phyloP scores from a whole-genome alignment of 768 basidiomycete genomes.

The Kwoniella shandongensis region DNA sequence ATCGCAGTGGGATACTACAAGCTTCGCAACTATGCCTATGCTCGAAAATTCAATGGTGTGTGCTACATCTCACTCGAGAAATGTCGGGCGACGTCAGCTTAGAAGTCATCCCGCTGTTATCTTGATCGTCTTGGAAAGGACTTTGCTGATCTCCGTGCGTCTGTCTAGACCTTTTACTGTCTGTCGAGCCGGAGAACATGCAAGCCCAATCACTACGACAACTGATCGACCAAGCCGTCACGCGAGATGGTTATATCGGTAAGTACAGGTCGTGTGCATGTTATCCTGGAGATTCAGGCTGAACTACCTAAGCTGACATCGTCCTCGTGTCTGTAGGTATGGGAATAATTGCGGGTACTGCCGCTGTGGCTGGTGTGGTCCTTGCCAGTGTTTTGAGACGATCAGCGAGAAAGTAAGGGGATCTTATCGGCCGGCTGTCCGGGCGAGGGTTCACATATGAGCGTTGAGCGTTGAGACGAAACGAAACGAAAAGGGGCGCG shows the following conservation, averaged over 20 bases:
- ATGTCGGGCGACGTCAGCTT: neutral
- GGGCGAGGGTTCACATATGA: too few relatives aligned
- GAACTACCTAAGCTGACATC: neutral
- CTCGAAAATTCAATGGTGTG: constrained; percentile 87
- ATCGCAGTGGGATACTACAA: constrained; percentile 95
- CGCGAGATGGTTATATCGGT: constrained; percentile 88
- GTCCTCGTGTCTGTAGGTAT: constrained; percentile 61
- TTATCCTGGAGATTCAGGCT: neutral
- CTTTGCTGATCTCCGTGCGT: too few relatives aligned
- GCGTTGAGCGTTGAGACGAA: too few relatives aligned
- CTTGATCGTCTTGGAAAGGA: neutral
- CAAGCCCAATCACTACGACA: constrained; percentile 81
- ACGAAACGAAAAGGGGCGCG: too few relatives aligned
- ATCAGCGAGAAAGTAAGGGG: constrained; percentile 15
- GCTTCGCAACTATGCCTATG: constrained; percentile 90
- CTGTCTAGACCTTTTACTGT: constrained; percentile 80
- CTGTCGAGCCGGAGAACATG: constrained; percentile 89
- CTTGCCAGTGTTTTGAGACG: constrained; percentile 47
- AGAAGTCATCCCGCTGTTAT: too few relatives aligned
- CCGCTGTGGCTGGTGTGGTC: constrained; percentile 66
- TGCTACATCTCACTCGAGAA: constrained; percentile 6
- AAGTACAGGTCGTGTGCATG: constrained; percentile 13
- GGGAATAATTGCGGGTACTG: constrained; percentile 87
- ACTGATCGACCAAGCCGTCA: constrained; percentile 83
- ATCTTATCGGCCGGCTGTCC: too few relatives aligned